Percentiles rank a stretch among this genome's conserved stretches.
These are phyloP conservation scores for Tinospora cordifolia DNA, from an alignment of 164 flowering plant genomes.

Conservation along the genomic window DNA sequence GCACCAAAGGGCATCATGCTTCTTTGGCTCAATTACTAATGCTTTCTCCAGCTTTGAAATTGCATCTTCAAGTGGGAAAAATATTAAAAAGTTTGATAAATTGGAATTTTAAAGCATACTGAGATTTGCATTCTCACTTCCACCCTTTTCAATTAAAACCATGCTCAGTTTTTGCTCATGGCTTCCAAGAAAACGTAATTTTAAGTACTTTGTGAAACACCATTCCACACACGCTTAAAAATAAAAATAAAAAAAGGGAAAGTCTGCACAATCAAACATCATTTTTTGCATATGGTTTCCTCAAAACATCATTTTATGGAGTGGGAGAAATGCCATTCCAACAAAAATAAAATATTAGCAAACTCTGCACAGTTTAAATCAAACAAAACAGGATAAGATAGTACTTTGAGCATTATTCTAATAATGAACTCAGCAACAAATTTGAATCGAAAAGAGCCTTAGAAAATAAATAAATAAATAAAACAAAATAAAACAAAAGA, in stretches of 20 bases:
- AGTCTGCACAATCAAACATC: too few species aligned
- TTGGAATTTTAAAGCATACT: not conserved
- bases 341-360: too few species aligned
- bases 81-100: not conserved
- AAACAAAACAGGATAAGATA: not conserved
- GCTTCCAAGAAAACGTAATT: too few species aligned
- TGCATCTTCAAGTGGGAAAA: conserved; percentile 39
- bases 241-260: too few species aligned
- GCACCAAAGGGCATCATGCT: conserved; percentile 84
- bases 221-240: too few species aligned
- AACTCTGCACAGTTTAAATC: not conserved
- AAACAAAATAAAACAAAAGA: too few species aligned
- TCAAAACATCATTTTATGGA: not conserved
- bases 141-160: not conserved
- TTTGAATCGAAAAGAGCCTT: not conserved
- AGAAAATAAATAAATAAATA: too few species aligned
- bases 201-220: too few species aligned
- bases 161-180: not conserved
- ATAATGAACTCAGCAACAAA: not conserved
- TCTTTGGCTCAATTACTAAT: conserved; percentile 46
- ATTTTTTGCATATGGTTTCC: not conserved
- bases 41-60: conserved; percentile 82
- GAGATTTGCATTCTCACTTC: not conserved
- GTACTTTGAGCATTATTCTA: not conserved
- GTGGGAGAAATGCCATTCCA: not conserved